phyloP scores from a whole-genome alignment of 129 eudicot genomes.

The Escallonia herrerae region DNA sequence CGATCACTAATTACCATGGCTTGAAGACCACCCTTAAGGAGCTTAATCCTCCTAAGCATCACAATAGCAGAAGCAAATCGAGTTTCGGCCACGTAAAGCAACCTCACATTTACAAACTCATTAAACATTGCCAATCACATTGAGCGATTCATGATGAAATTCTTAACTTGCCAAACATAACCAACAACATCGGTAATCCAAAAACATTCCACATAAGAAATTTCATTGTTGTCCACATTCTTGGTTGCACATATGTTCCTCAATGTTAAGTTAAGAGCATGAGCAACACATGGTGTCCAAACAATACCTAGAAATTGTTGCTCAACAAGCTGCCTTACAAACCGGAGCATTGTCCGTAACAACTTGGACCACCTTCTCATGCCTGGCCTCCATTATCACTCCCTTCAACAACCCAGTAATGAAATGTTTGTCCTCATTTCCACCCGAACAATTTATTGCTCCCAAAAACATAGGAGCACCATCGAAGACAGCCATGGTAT shows the following conservation, averaged over 20 bases:
- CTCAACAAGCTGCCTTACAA: neutral
- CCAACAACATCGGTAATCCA: constrained; percentile 2
- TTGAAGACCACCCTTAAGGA: neutral
- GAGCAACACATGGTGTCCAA: constrained; percentile 3
- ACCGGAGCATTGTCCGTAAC: neutral
- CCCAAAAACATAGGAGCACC: constrained; percentile 12
- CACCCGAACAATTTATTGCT: constrained; percentile 9
- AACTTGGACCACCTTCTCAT: constrained; percentile 6
- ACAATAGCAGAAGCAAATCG: constrained; percentile 5
- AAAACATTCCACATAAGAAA: neutral
- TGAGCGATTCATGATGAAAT: constrained; percentile 1
- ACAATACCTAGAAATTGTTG: neutral
- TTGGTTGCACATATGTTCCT: neutral
- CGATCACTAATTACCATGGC: constrained; percentile 13
- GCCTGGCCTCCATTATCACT: no score
- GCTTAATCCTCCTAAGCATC: constrained; percentile 8
- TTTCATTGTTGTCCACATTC: neutral
- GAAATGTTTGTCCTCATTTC: constrained; percentile 1
- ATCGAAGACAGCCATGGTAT: no score
- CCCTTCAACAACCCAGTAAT: no score
- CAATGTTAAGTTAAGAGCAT: neutral
- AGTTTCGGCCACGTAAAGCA: constrained; percentile 4
- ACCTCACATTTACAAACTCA: constrained; percentile 5
- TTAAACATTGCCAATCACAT: neutral
- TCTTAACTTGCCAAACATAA: constrained; percentile 2